Conservation (phyloP, 805 yeast genomes). For the Sugiyamaella americana region DNA sequence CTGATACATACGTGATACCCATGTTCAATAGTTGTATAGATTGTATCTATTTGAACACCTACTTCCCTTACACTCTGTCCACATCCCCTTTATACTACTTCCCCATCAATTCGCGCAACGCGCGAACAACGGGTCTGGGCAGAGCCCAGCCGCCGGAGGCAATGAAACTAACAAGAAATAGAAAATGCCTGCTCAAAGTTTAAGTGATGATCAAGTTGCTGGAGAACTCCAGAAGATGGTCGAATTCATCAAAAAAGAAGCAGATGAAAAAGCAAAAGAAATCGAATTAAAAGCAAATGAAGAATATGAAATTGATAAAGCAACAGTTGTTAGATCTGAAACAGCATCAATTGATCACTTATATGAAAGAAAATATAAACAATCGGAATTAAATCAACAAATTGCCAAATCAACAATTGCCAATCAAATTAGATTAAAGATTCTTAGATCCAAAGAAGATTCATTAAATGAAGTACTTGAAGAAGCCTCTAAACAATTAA, state of each 20-base stretch:
- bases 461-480: constrained; percentile 70
- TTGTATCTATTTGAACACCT: too few species aligned
- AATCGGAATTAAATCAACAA: constrained; percentile 88
- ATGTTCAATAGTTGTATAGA: too few species aligned
- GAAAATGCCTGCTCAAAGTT: constrained; percentile 1
- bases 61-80: too few species aligned
- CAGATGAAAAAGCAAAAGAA: constrained; percentile 97
- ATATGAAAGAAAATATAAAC: constrained; percentile 79
- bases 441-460: constrained; percentile 79
- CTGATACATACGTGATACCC: too few species aligned
- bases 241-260: constrained; percentile 97
- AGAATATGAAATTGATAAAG: constrained; percentile 97
- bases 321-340: constrained; percentile 88
- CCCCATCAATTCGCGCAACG: not conserved
- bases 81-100: not conserved
- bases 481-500: constrained; percentile 58
- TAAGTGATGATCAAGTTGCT: constrained; percentile 59
- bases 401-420: constrained; percentile 92
- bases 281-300: constrained; percentile 94
- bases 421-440: constrained; percentile 89
- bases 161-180: not conserved
- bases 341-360: constrained; percentile 77
- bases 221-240: constrained; percentile 97
- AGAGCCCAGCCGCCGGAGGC: constrained; percentile 1
- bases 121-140: not conserved